phyloP scores from a whole-genome alignment of 805 yeast species.

The Teunomyces stri region DNA sequence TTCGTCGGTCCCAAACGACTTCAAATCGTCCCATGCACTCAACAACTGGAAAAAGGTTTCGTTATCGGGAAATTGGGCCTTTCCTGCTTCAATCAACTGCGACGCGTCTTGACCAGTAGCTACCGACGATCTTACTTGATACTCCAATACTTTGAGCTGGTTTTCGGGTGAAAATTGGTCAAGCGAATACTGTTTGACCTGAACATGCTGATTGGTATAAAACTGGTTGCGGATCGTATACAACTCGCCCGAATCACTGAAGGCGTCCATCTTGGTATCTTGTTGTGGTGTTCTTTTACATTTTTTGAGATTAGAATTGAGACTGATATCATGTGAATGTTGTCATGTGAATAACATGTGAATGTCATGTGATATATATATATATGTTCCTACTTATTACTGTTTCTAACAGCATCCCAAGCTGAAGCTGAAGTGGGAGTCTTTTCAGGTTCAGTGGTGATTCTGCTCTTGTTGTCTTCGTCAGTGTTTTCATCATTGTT shows the following conservation, averaged over 20 bases:
- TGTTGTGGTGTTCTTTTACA: conserved; percentile 7
- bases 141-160: conserved; percentile 40
- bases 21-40: conserved; percentile 43
- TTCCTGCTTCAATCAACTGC: conserved; percentile 35
- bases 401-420: conserved; percentile 19
- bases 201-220: conserved; percentile 55
- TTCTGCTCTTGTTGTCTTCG: not conserved
- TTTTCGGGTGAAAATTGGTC: conserved; percentile 38
- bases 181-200: conserved; percentile 37
- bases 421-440: conserved; percentile 17
- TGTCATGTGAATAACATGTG: too few relatives aligned
- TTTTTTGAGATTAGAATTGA: not conserved
- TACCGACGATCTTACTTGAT: conserved; percentile 38
- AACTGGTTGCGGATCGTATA: conserved; percentile 57
- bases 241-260: conserved; percentile 48
- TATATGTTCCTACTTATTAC: not conserved
- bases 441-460: too few relatives aligned
- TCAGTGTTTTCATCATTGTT: not conserved
- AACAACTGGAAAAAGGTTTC: conserved; percentile 35
- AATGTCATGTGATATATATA: too few relatives aligned
- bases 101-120: conserved; percentile 40
- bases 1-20: conserved; percentile 42
- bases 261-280: conserved; percentile 35
- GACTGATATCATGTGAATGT: not conserved
- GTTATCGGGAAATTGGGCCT: conserved; percentile 30